Base-by-base conservation (phyloP, 139 green algal genomes). In the Pleodorina starrii region DNA sequence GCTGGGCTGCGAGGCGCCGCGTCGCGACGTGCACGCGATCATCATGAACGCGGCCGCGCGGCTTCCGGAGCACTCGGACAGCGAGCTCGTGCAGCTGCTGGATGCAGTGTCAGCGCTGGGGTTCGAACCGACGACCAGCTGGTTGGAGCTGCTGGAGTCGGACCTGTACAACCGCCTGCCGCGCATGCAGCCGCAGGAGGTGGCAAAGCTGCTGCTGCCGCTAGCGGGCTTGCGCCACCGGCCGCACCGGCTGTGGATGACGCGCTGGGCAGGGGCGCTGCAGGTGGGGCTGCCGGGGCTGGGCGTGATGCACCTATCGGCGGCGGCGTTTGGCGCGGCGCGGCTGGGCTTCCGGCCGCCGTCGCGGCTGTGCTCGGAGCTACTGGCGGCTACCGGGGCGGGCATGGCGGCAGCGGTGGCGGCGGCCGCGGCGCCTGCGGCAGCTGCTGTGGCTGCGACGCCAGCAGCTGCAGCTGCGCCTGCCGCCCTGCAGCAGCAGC, bases 151-250 rank as follows among this genome's bases (percentile, higher is more conserved):
- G 7, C 5, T 87, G 10, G 81, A 63, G 29, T 48, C 60, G 60
- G 7, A 78, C 29, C 42, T 87, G 19, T 77, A 78, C n/a, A 73
- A 63, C 29, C 43, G 81, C 40, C 81, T 87, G 60, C 81, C 63
- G 27, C n/a, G 32, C n/a, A 66, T 87, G 42, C 43, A 29, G n/a
- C 81, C 81, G 32, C 27, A 6, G 5, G 81, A 87, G 44, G 12
- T 63, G 43, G n/a, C 27, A 14, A 12, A 27, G 16, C 54, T 63
- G n/a, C 81, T 87, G 60, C 16, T 35, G 42, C n/a, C 9, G 29
- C 10, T 77, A 29, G 81, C n/a, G 43, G 43, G n/a, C 7, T 17
- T 87, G n/a, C 76, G 94, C 2, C 96, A 95, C 85, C 91, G 88
- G n/a, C 85, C 85, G 29, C 75, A 50, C n/a, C 77, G 89, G 43